Evolutionary conservation across 1,139 yeast genomes (phyloP).

Genomic region (Saccharomyces hybrid): DNA sequence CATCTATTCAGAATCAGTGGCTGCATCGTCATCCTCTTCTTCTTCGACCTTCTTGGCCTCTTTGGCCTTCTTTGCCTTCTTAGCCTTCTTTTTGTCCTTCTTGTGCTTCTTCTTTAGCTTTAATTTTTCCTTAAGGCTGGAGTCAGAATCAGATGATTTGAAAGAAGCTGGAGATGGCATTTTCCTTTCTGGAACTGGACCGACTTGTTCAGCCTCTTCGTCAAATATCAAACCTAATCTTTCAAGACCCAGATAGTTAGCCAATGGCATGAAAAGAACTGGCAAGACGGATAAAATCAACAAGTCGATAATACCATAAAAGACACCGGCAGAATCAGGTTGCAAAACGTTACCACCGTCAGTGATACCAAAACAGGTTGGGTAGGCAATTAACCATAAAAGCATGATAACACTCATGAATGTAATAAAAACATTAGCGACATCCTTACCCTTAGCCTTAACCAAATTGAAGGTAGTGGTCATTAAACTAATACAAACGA

Average conservation of each 20-base stretch:
- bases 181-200: not conserved
- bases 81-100: conserved; percentile 5
- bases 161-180: conserved; percentile 3
- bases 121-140: not conserved
- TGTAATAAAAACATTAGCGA: conserved; percentile 14
- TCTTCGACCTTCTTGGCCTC: conserved; percentile 4
- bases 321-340: conserved; percentile 57
- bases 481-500: conserved; percentile 21
- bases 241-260: conserved; percentile 22
- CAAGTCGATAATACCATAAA: conserved; percentile 54
- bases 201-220: conserved; percentile 6
- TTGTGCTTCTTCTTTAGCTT: conserved; percentile 2
- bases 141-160: conserved; percentile 3
- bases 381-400: conserved; percentile 44
- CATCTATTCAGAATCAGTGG: not conserved
- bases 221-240: conserved; percentile 13
- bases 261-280: conserved; percentile 18
- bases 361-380: conserved; percentile 52
- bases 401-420: conserved; percentile 33
- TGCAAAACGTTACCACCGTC: conserved; percentile 62
- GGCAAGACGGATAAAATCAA: conserved; percentile 35
- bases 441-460: conserved; percentile 18
- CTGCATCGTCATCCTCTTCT: not conserved
- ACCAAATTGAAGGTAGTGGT: conserved; percentile 25
- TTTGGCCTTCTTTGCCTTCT: conserved; percentile 11